Evolutionary conservation across 2,329 filamentous ascomycete species (phyloP).

Genomic region (Ascochyta clinopodiicola): DNA sequence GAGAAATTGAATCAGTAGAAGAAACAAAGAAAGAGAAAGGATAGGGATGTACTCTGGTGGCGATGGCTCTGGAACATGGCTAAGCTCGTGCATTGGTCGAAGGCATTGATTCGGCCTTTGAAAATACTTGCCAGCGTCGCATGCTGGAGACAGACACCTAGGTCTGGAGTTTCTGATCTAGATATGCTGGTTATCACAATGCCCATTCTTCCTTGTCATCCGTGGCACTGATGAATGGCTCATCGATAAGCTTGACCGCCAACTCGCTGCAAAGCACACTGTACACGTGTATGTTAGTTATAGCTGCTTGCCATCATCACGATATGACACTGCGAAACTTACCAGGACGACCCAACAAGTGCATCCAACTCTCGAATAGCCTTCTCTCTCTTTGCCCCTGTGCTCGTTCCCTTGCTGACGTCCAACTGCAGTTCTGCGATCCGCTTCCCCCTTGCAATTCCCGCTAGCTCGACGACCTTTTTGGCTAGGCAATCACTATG

Average conservation of each 20-base stretch:
- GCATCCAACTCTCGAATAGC: constrained; percentile 89
- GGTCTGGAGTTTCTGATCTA: too few relatives aligned
- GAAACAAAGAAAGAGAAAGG: too few relatives aligned
- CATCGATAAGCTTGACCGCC: constrained; percentile 91
- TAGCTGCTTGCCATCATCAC: neutral
- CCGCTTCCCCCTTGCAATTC: constrained; percentile 74
- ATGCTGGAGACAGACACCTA: neutral
- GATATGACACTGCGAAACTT: constrained; percentile 43
- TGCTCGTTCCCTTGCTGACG: constrained; percentile 76
- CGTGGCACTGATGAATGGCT: constrained; percentile 79
- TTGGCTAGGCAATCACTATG: constrained; percentile 92
- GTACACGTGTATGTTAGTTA: constrained; percentile 23
- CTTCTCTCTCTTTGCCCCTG: constrained; percentile 75
- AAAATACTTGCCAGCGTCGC: neutral
- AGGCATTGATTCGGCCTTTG: too few relatives aligned
- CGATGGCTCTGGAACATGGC: too few relatives aligned
- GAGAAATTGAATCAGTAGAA: too few relatives aligned
- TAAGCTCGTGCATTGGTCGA: too few relatives aligned
- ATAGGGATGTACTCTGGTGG: too few relatives aligned
- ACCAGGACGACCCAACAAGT: constrained; percentile 91
- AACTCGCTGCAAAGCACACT: constrained; percentile 94
- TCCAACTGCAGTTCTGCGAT: constrained; percentile 87
- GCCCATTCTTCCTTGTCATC: constrained; percentile 86
- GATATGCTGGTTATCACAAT: constrained; percentile 36
- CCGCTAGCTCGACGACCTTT: constrained; percentile 82